A percentile compares a stretch with the other conserved stretches of the same genome.
Conservation (phyloP, 768 basidiomycete species). For the Dentipellis sp. region DNA sequence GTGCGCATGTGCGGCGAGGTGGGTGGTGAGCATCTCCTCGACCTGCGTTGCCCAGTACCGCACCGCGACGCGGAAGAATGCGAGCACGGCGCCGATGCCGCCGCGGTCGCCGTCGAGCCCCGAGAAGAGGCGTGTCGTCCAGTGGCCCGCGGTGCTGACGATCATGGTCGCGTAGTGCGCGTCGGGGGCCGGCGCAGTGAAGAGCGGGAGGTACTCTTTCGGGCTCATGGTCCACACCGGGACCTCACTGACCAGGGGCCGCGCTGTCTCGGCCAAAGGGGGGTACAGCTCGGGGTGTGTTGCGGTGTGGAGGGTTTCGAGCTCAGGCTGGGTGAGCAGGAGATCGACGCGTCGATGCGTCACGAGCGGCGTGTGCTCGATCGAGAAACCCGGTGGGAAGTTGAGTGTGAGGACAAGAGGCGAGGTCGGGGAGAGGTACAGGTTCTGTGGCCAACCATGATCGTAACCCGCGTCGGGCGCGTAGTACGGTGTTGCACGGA, state of each 20-base stretch:
- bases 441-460: conserved; percentile 54
- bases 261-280: background rate
- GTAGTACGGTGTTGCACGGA: conserved; percentile 56
- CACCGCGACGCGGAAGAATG: conserved; percentile 51
- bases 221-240: conserved; percentile 14
- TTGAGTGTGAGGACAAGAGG: conserved; percentile 32
- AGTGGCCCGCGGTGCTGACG: conserved; percentile 59
- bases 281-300: conserved; percentile 12
- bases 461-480: conserved; percentile 44
- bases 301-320: conserved; percentile 33
- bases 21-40: conserved; percentile 34
- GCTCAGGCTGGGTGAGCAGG: conserved; percentile 38
- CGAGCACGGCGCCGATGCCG: conserved; percentile 39
- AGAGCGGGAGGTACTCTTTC: conserved; percentile 22
- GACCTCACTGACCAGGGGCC: background rate
- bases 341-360: conserved; percentile 61
- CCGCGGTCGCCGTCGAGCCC: conserved; percentile 35
- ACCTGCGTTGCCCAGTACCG: conserved; percentile 42
- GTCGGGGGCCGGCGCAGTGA: conserved; percentile 38
- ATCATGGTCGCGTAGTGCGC: conserved; percentile 52
- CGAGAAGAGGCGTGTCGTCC: conserved; percentile 50
- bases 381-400: conserved; percentile 44
- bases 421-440: conserved; percentile 52
- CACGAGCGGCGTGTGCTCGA: conserved; percentile 49
- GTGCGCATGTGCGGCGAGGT: conserved; percentile 14